These are phyloP conservation scores for Penicillium herquei DNA, from an alignment of 495 filamentous ascomycete species.

Conservation along the genomic window DNA sequence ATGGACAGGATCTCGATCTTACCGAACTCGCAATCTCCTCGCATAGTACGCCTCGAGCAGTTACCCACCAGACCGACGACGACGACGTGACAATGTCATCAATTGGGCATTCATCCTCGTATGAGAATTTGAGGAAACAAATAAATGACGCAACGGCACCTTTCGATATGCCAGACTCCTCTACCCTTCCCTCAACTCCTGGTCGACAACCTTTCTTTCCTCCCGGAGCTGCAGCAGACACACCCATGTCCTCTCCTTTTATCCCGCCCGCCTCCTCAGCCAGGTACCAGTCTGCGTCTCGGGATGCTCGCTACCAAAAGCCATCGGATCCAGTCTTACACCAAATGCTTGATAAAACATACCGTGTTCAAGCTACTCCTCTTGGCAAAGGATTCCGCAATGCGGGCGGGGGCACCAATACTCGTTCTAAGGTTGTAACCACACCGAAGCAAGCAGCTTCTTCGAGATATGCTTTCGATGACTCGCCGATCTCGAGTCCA, in stretches of 20 bases:
- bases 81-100: constrained; percentile 59
- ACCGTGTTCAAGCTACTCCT: constrained; percentile 88
- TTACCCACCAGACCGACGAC: constrained; percentile 41
- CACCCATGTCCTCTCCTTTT: constrained; percentile 49
- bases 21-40: constrained; percentile 56
- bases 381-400: constrained; percentile 50
- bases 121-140: constrained; percentile 29
- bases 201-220: constrained; percentile 31
- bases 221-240: constrained; percentile 28
- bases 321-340: constrained; percentile 75
- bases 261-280: constrained; percentile 46
- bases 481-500: constrained; percentile 72
- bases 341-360: constrained; percentile 87
- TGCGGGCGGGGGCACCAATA: constrained; percentile 18
- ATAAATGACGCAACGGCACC: constrained; percentile 29
- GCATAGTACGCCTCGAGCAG: constrained; percentile 52
- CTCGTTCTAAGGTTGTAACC: constrained; percentile 36
- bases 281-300: constrained; percentile 31
- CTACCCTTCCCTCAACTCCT: constrained; percentile 44
- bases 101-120: constrained; percentile 50
- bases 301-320: constrained; percentile 35
- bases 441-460: constrained; percentile 33
- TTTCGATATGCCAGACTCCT: constrained; percentile 40
- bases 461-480: constrained; percentile 33
- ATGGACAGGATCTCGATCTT: constrained; percentile 50